These are phyloP conservation scores for Cladosporium sp. DNA, from an alignment of 2,329 filamentous ascomycete genomes.

Conservation along the genomic window DNA sequence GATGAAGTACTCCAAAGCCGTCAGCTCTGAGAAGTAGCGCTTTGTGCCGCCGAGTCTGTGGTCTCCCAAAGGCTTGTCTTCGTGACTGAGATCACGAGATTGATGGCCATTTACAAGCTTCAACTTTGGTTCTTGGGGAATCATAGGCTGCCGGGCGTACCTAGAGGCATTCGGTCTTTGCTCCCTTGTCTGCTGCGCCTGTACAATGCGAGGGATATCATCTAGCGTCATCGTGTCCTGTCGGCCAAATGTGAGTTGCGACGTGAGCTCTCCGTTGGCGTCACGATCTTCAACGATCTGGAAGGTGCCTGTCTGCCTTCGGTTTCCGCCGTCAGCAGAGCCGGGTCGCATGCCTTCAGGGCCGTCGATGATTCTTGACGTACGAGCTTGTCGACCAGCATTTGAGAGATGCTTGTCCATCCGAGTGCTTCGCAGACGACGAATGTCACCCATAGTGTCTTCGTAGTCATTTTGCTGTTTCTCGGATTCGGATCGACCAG, in stretches of 20 bases:
- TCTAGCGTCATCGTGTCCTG: slow-evolving; percentile 91
- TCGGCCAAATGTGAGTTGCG: slow-evolving; percentile 81
- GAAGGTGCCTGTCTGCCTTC: slow-evolving; percentile 49
- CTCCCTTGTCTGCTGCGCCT: slow-evolving; percentile 89
- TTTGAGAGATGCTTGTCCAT: slow-evolving; percentile 93
- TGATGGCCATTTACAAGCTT: slow-evolving; percentile 66
- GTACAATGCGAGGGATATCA: slow-evolving; percentile 93
- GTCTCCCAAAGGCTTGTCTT: slow-evolving; percentile 29
- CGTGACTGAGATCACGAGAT: slow-evolving; percentile 61
- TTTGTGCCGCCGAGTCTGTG: slow-evolving; percentile 57
- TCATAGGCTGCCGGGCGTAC: slow-evolving; percentile 66
- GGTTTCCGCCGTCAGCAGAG: slow-evolving; percentile 55
- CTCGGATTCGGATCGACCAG: slow-evolving; percentile 55
- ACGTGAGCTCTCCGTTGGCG: slow-evolving; percentile 58
- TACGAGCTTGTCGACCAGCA: slow-evolving; percentile 83
- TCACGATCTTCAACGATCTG: slow-evolving; percentile 79
- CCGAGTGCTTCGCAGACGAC: slow-evolving; percentile 82
- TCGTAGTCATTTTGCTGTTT: slow-evolving; percentile 71
- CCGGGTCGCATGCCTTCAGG: slow-evolving; percentile 71
- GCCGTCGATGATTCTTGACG: slow-evolving; percentile 88
- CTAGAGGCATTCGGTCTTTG: slow-evolving; percentile 77
- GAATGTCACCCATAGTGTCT: slow-evolving; percentile 92
- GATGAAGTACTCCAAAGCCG: slow-evolving; percentile 94
- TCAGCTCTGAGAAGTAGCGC: slow-evolving; percentile 93
- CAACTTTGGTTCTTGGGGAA: slow-evolving; percentile 63